Base-by-base conservation (phyloP, 257 asterid species). In the Solanum rostratum region DNA sequence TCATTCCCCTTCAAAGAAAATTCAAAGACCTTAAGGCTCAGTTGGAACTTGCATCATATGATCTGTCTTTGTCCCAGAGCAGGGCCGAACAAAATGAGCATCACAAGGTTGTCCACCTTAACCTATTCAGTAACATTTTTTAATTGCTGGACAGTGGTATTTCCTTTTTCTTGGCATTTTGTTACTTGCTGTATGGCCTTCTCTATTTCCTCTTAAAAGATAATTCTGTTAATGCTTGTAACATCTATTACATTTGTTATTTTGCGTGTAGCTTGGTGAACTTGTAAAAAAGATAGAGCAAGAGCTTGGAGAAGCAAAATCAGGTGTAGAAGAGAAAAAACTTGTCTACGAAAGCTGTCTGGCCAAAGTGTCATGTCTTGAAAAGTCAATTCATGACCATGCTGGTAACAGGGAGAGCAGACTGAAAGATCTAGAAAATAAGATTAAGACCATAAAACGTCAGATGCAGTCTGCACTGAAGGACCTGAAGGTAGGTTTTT, bases 51-150 rank as follows among this genome's bases (percentile, higher is more conserved):
- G 93, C 95, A 89, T 91, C 96, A 69, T 95, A 94, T 87, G 99
- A 97, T 86, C 98, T 97, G 84, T 91, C 96, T 45, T 92, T 97
- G 86, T 80, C 89, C 59, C 97, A 95, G 91, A 91, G 87, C 88
- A 91, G 98, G 91, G 98, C 97, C 20, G 93, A 92, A 91, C 98
- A 97, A 85, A 94, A 93, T 84, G 99, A 95, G 92, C 98, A 97
- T 90, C 98, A 97, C 88, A 95, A 97, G 99, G 99, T 97, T 86
- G 89, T 50, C 30, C 60, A 27, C 45, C 52, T 71, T 55, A 86
- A 45, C 10, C 18, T 50, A 49, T 49, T 50, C 29, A 78, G 63
- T 78, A 15, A 27, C 29, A 16, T 50, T 27, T 46, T 50, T 50
- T 50, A 78, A 27, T 49, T 49, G 46, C 27, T 76, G 60, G 63